Base-by-base conservation (phyloP, 352 stramenopile species). In the Globisporangium ultimum region DNA sequence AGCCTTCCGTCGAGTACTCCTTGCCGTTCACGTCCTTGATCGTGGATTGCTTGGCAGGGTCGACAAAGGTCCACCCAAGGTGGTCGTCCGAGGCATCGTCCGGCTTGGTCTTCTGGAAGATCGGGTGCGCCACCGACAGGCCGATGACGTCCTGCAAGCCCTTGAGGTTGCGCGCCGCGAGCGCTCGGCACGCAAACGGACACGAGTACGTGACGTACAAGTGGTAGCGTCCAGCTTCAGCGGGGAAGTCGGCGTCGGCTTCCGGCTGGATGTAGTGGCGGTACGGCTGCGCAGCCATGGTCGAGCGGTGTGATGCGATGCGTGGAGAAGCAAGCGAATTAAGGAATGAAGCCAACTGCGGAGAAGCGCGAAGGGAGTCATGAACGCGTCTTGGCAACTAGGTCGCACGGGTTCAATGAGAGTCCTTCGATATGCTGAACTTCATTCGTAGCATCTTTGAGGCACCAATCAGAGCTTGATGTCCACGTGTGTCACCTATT, bases 181-280 rank as follows among this genome's bases (percentile, higher is more conserved):
- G 61, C 11, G 74, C 78, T 12, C 74, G 71, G 43, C 71, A 76
- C 2, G 74, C 76, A 22, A 77, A 87, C 20, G 96, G 96, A 71
- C 95, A 99, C 32, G 92, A 90, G 53, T 91, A 86, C 11, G 87
- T 80, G 3, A 98, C 75, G 73, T 97, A 98, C 24, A 99, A 70
- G 72, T 98, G 93, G 69, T 99, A 88, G 28, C 78, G n/a, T n/a
- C n/a, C n/a, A n/a, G n/a, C n/a, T n/a, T n/a, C n/a, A n/a, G n/a
- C n/a, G n/a, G n/a, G n/a, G 67, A 68, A 74, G 17, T 49, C 53
- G 21, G 67, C 63, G 20, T 63, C 55, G 0, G 63, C 36, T 14
- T 49, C 48, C 13, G 55, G 61, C 36, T 64, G 47, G 63, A 74
- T 71, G 38, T 48, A 64, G 53, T 68, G 60, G 48, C 57, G 63